These are phyloP conservation scores for Neospermospora avenae DNA, from an alignment of 2,329 filamentous ascomycete genomes.

Conservation along the genomic window DNA sequence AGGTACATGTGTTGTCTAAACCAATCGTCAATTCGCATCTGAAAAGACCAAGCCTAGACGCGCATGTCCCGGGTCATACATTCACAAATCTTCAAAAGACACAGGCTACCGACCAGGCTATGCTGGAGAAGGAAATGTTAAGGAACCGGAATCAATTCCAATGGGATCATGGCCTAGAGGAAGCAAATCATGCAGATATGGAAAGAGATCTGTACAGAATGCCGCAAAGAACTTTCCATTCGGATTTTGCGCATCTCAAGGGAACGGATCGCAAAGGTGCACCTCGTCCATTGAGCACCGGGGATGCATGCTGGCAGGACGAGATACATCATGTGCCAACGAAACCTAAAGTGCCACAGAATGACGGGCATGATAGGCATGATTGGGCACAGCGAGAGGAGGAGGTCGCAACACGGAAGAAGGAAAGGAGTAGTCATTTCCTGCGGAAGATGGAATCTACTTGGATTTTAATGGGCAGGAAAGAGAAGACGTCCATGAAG, in stretches of 20 bases:
- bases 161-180: constrained; percentile 38
- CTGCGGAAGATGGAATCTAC: constrained; percentile 47
- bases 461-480: constrained; percentile 46
- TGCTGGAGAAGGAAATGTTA: constrained; percentile 38
- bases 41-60: constrained; percentile 33
- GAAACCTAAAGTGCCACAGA: constrained; percentile 15
- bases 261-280: constrained; percentile 4
- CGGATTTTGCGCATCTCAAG: constrained; percentile 23
- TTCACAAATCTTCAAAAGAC: constrained; percentile 21
- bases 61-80: constrained; percentile 13
- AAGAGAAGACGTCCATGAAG: constrained; percentile 29
- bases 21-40: constrained; percentile 42
- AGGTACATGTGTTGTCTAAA: constrained; percentile 44
- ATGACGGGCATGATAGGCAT: constrained; percentile 24
- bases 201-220: constrained; percentile 31
- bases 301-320: constrained; percentile 26
- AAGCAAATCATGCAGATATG: constrained; percentile 35
- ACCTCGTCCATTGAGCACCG: constrained; percentile 26
- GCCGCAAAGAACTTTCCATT: constrained; percentile 36
- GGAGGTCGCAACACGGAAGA: constrained; percentile 21
- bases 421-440: constrained; percentile 26
- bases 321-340: constrained; percentile 4
- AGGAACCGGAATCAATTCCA: constrained; percentile 46
- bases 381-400: constrained; percentile 58
- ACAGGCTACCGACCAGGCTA: constrained; percentile 26